Percentiles rank a stretch among this genome's conserved stretches.
phyloP scores from a whole-genome alignment of 2,329 filamentous ascomycete genomes.

The Sclerotinia glacialis region DNA sequence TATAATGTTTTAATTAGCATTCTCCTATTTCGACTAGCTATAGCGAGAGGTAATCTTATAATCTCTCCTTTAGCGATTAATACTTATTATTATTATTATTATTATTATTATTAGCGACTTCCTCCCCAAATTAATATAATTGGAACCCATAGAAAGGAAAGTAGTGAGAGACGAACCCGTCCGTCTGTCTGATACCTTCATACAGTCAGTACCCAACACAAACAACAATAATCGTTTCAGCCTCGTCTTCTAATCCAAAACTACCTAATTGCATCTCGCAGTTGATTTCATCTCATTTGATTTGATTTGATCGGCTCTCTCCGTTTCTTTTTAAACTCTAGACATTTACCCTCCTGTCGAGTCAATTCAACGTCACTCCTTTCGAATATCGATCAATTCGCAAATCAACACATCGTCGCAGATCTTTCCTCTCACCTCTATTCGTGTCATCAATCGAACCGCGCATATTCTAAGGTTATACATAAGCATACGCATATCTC shows the following conservation, averaged over 20 bases:
- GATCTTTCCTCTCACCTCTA: background rate
- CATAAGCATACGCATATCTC: background rate
- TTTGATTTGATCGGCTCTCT: background rate
- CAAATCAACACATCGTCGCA: background rate
- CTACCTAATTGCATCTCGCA: background rate
- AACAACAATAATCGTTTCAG: conserved; percentile 14
- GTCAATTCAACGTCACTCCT: conserved; percentile 12
- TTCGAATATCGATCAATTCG: background rate
- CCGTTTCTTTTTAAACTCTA: background rate
- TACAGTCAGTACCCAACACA: too few relatives aligned
- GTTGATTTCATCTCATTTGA: conserved; percentile 1
- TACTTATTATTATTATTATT: conserved; percentile 1
- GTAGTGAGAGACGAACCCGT: background rate
- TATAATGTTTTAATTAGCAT: background rate
- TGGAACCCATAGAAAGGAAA: background rate
- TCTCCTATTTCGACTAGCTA: background rate
- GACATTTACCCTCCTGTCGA: background rate
- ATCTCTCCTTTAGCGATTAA: conserved; percentile 6
- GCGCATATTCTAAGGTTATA: background rate
- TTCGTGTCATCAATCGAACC: background rate
- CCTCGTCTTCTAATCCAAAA: conserved; percentile 9
- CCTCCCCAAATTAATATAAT: background rate
- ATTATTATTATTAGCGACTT: conserved; percentile 6
- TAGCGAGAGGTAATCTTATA: background rate
- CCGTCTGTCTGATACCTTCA: background rate